Evolutionary conservation across 1,284 basidiomycete genomes (phyloP), one percentile per base, ranked within the genome.

Genomic region (Pterula multifida): DNA sequence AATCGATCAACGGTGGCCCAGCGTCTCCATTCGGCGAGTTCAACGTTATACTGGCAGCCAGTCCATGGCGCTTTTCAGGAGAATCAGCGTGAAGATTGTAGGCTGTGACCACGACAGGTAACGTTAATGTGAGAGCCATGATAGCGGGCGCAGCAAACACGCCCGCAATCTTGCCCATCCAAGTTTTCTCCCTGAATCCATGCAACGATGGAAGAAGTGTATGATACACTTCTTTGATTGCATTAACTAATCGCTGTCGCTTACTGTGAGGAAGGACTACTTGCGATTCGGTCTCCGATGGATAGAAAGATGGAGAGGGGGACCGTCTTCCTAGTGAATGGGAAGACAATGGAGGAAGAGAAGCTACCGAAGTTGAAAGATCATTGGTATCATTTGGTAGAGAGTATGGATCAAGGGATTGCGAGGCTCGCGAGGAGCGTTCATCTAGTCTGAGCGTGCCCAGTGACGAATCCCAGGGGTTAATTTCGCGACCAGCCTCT

Each of bases 151-250:
- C 81, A 3, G 91, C 91, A 50, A 94, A 75, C 13, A 96, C 58
- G 0, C 85, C 81, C 0, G 89, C 83, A 17, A 88, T 66, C 64
- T 81, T 81, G 2, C 86, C 87, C 3, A 87, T 56, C 50, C 81
- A 58, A 9, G 84, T 82, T 64, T 95, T 94, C 45, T 73, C 69
- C 24, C 69, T 58, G 63, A 96, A 86, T 52, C 79, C 72, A 53
- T 87, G 81, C 3, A 98, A 66, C 0, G 93, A 90, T 0, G 95
- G 94, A 66, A 96, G 96, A 12, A 98, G 71, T 1, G 80, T 77
- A 56, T 83, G 74, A 48, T 65, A 71, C 0, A 72, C 66, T 35
- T 68, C 68, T 2, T 62, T 60, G 2, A 80, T 49, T 11, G 71
- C 59, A 26, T 66, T 55, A 50, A 62, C 61, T 22, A 71, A 48